Conservation (phyloP, 306 rosid species). For the Fragaria iinumae region DNA sequence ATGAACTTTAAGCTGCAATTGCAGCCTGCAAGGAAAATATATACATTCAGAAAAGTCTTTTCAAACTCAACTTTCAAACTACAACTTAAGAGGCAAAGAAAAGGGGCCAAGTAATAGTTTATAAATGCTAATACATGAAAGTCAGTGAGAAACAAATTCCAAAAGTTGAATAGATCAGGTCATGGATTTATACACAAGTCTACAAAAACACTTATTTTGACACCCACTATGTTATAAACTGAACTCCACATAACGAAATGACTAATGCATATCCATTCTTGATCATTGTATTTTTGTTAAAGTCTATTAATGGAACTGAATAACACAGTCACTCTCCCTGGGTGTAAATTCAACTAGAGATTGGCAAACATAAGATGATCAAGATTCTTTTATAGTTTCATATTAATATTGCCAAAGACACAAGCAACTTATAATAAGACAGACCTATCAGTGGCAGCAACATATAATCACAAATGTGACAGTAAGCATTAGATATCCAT, state of each 20-base stretch:
- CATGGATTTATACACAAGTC: background rate
- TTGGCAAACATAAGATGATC: background rate
- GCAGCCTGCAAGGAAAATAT: background rate
- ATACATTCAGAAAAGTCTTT: no score
- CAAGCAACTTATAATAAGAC: background rate
- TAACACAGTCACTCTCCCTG: background rate
- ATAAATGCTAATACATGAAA: background rate
- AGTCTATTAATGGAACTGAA: background rate
- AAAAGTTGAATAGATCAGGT: background rate
- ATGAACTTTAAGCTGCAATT: background rate
- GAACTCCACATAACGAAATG: background rate
- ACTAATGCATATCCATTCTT: background rate
- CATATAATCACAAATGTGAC: background rate
- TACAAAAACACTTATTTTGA: background rate
- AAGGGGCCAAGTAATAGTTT: background rate
- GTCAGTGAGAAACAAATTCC: background rate
- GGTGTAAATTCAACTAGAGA: background rate
- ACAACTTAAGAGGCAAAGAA: background rate
- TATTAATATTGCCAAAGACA: background rate
- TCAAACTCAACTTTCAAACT: no score
- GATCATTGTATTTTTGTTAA: background rate
- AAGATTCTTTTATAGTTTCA: background rate
- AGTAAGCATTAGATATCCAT: background rate
- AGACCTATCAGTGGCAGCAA: background rate
- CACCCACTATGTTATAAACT: background rate